Base-by-base conservation (phyloP, 106 monocot species). In the Xerophyta viscosa region DNA sequence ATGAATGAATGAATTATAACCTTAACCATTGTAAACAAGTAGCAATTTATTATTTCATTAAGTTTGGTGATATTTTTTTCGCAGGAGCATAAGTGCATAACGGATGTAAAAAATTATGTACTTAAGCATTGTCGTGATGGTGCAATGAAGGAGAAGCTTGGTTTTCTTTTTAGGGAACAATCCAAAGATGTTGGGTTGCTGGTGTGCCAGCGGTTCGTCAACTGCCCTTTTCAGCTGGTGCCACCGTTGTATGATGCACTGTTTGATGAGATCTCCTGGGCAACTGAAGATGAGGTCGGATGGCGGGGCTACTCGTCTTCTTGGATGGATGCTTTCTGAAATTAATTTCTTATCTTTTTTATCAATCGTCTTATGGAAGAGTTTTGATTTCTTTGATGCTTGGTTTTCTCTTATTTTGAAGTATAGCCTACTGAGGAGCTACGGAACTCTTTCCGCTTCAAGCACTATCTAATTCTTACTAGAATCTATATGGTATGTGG, bases 281-380 rank as follows among this genome's bases (percentile, higher is more conserved):
- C 96, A 21, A 98, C 71, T 13, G 96, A 98, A 69, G 96, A 98
- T 67, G 96, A 98, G 84, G 90, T 91, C 49, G 28, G 58, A 41
- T 47, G 31, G 53, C 52, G 11, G 23, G 19, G 20, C 50, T 12
- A 31, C 29, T 53, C 11, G 14, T 29, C 12, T 31, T 20, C 8
- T 46, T 1, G 5, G 5, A 33, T 33, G 33, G 33, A n/a, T n/a
- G n/a, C n/a, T 39, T 39, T 39, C 39, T 2, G 7, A 5, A 36
- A 6, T 36, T 36, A 11, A 36, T 36, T 36, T 39, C n/a, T n/a
- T n/a, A n/a, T n/a, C n/a, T n/a, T 39, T 2, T 8, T 39, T 10
- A 15, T 39, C 39, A 3, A 15, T 39, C 39, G 10, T 39, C 15
- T 39, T 39, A 12, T 12, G 39, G 39, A 39, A 39, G 39, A 15